Percentiles rank a stretch among this genome's conserved stretches.
Evolutionary conservation across 2,329 filamentous ascomycete species (phyloP).

Genomic region (Cytospora leucostoma): DNA sequence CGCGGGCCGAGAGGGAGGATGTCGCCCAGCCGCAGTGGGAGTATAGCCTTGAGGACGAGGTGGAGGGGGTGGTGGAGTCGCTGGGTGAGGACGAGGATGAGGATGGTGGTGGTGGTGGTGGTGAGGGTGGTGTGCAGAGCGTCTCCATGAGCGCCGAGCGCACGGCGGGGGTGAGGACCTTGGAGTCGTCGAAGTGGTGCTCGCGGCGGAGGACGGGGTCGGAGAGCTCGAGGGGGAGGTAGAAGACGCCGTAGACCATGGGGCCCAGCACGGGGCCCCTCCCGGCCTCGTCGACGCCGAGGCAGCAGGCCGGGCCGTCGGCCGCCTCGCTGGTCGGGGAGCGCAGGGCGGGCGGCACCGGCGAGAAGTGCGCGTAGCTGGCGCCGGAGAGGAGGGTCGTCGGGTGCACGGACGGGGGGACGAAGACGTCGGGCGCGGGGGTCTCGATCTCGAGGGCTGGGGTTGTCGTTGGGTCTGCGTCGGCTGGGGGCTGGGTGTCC

Average conservation of each 20-base stretch:
- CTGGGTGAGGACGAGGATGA: no score
- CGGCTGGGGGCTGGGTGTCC: constrained; percentile 41
- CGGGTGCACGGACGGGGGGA: constrained; percentile 69
- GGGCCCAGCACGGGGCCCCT: constrained; percentile 88
- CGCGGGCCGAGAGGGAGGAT: constrained; percentile 75
- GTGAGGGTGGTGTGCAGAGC: constrained; percentile 60
- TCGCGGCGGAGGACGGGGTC: constrained; percentile 74
- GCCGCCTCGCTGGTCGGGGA: constrained; percentile 34
- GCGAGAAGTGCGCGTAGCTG: constrained; percentile 72
- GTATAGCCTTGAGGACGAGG: constrained; percentile 46
- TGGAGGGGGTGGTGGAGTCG: background rate
- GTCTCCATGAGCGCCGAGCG: constrained; percentile 69
- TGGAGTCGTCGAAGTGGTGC: constrained; percentile 93
- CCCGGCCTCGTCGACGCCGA: constrained; percentile 93
- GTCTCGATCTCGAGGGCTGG: constrained; percentile 34
- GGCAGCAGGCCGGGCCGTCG: constrained; percentile 63
- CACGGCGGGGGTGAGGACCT: constrained; percentile 80
- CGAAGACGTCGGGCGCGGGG: constrained; percentile 47
- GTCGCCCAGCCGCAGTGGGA: constrained; percentile 78
- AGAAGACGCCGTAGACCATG: constrained; percentile 72
- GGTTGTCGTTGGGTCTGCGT: constrained; percentile 35
- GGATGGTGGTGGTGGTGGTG: no score
- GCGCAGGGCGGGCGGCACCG: constrained; percentile 63
- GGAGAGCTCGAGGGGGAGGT: constrained; percentile 71
- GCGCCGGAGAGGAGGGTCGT: constrained; percentile 60